These are phyloP conservation scores for Metarhizium brunneum DNA, from an alignment of 2,329 filamentous ascomycete genomes.

Conservation along the genomic window DNA sequence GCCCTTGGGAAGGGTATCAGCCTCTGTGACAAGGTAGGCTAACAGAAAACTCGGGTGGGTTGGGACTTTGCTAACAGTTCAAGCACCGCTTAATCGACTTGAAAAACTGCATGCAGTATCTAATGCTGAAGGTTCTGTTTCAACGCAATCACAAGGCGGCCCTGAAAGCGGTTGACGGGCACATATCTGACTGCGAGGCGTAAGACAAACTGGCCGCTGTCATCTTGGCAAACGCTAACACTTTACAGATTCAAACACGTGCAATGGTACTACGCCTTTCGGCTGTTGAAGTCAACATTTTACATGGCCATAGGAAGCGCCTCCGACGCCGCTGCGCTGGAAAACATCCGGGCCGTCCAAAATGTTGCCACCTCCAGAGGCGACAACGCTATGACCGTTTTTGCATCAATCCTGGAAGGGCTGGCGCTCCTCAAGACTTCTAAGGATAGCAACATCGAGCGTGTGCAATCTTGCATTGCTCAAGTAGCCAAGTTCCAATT, in stretches of 20 bases:
- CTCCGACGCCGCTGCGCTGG: slow-evolving; percentile 54
- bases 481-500: slow-evolving; percentile 63
- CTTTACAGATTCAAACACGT: slow-evolving; percentile 48
- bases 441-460: slow-evolving; percentile 56
- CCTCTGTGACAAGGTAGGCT: slow-evolving; percentile 53
- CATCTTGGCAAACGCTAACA: not conserved
- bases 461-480: slow-evolving; percentile 66
- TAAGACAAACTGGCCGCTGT: slow-evolving; percentile 25
- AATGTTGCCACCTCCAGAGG: slow-evolving; percentile 48
- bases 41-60: not conserved
- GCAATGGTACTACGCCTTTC: slow-evolving; percentile 69
- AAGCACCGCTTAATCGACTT: slow-evolving; percentile 44
- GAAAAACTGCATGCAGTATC: slow-evolving; percentile 69
- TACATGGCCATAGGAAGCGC: slow-evolving; percentile 52
- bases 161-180: slow-evolving; percentile 59
- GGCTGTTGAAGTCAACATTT: slow-evolving; percentile 62
- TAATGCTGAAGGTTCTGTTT: slow-evolving; percentile 61
- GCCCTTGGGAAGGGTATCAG: slow-evolving; percentile 62
- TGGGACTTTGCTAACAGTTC: slow-evolving; percentile 1
- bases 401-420: slow-evolving; percentile 59
- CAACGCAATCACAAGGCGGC: slow-evolving; percentile 64
- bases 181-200: slow-evolving; percentile 60
- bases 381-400: slow-evolving; percentile 55
- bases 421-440: slow-evolving; percentile 57
- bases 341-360: slow-evolving; percentile 58